Evolutionary conservation across 2,329 filamentous ascomycete species (phyloP).

Genomic region (Zopfia rhizophila): DNA sequence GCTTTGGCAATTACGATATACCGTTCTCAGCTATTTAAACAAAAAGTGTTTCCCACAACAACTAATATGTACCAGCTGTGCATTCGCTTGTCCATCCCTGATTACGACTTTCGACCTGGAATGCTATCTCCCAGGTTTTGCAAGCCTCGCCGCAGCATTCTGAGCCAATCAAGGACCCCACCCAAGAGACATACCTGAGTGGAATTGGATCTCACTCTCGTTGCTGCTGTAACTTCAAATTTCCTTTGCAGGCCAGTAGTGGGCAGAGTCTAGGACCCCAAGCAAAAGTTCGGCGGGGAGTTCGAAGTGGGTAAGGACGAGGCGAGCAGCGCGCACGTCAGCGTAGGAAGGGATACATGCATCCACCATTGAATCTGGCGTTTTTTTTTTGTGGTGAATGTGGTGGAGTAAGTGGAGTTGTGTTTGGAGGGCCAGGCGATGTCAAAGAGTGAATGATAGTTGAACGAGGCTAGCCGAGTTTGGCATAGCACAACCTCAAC

Average conservation of each 20-base stretch:
- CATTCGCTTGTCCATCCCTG: constrained; percentile 47
- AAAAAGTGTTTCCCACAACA: no score
- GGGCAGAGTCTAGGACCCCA: constrained; percentile 36
- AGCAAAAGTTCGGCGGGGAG: constrained; percentile 45
- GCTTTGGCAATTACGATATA: no score
- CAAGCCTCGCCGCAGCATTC: constrained; percentile 11
- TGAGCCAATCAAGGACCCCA: constrained; percentile 20
- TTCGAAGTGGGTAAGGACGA: constrained; percentile 29
- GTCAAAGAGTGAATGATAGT: no score
- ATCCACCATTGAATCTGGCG: no score
- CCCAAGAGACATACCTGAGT: constrained; percentile 28
- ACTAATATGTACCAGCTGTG: constrained; percentile 26
- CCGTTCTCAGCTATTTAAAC: no score
- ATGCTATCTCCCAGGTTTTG: constrained; percentile 36
- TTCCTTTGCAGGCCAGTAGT: constrained; percentile 34
- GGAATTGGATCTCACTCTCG: constrained; percentile 17
- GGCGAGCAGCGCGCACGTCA: constrained; percentile 35
- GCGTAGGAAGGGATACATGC: constrained; percentile 36
- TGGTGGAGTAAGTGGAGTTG: no score
- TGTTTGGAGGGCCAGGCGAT: no score
- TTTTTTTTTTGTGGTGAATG: no score
- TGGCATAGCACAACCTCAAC: no score
- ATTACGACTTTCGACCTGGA: constrained; percentile 36
- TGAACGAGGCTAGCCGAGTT: no score
- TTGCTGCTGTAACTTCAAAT: constrained; percentile 16